A percentile compares a stretch with the other conserved stretches of the same genome.
phyloP scores from a whole-genome alignment of 2,329 filamentous ascomycete species.

The Eutypa lata region DNA sequence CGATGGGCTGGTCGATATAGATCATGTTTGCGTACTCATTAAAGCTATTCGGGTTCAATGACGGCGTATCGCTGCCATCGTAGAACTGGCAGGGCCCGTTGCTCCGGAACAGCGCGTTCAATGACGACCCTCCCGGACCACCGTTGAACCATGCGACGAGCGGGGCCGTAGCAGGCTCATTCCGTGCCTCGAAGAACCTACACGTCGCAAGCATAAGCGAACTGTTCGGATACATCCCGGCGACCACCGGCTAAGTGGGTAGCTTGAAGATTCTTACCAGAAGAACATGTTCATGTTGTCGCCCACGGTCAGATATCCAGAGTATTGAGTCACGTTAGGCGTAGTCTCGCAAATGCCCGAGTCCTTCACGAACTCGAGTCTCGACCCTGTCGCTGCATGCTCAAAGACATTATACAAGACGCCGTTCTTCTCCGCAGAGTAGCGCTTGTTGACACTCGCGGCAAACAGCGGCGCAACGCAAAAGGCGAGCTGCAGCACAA shows the following conservation, averaged over 20 bases:
- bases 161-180: constrained; percentile 27
- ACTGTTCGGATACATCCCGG: neutral
- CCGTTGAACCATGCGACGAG: constrained; percentile 37
- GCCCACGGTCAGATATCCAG: constrained; percentile 48
- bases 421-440: constrained; percentile 2
- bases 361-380: constrained; percentile 45
- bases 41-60: constrained; percentile 41
- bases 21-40: constrained; percentile 42
- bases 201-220: neutral
- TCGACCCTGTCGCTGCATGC: constrained; percentile 40
- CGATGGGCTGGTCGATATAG: constrained; percentile 36
- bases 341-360: constrained; percentile 48
- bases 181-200: constrained; percentile 34
- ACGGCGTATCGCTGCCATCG: constrained; percentile 31
- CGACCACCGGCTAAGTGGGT: neutral
- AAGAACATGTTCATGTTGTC: constrained; percentile 42
- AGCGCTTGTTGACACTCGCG: constrained; percentile 2
- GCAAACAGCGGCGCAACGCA: too few species aligned
- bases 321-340: constrained; percentile 25
- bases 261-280: constrained; percentile 24
- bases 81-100: constrained; percentile 43
- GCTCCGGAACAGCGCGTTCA: constrained; percentile 40
- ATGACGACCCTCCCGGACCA: constrained; percentile 37
- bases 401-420: constrained; percentile 39
- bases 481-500: too few species aligned